Percentiles rank a stretch among this genome's conserved stretches.
phyloP scores from a whole-genome alignment of 768 basidiomycete species.

The Pleurotus tuoliensis region DNA sequence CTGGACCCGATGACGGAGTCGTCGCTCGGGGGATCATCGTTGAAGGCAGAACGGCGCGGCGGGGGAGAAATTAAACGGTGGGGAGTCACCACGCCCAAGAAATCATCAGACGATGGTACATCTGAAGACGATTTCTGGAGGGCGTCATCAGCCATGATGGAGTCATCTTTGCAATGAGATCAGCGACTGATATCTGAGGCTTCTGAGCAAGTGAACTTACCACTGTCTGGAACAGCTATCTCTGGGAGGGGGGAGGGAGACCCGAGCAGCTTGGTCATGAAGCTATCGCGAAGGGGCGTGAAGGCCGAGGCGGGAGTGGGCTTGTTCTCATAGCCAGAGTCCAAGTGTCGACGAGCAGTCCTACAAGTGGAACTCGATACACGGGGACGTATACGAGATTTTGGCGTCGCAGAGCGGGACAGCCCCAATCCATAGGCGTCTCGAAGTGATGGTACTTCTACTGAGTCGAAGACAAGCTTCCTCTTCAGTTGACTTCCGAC shows the following conservation, averaged over 20 bases:
- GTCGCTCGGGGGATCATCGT: slow-evolving; percentile 42
- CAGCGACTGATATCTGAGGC: not conserved
- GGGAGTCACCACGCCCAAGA: slow-evolving; percentile 66
- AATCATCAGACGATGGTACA: slow-evolving; percentile 63
- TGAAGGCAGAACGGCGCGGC: slow-evolving; percentile 32
- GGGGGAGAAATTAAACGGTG: slow-evolving; percentile 63
- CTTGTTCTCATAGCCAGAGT: slow-evolving; percentile 3
- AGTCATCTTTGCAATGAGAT: slow-evolving; percentile 37
- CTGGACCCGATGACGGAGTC: slow-evolving; percentile 41
- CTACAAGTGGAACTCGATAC: slow-evolving; percentile 12
- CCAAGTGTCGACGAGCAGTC: slow-evolving; percentile 5
- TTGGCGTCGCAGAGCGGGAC: too few species aligned
- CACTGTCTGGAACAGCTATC: slow-evolving; percentile 22
- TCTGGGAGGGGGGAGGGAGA: not conserved
- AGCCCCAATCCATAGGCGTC: slow-evolving; percentile 10
- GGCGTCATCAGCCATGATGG: slow-evolving; percentile 30
- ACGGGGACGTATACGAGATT: not conserved
- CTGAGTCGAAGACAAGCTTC: slow-evolving; percentile 48
- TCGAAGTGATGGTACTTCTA: slow-evolving; percentile 39
- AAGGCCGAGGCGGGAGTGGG: slow-evolving; percentile 8
- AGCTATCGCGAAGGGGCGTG: not conserved
- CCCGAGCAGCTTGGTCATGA: slow-evolving; percentile 1
- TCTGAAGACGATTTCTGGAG: slow-evolving; percentile 14
- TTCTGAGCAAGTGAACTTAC: slow-evolving; percentile 17
- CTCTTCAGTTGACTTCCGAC: slow-evolving; percentile 31